Conservation (phyloP, 2,329 filamentous ascomycete genomes). For the Penicillium sp. region DNA sequence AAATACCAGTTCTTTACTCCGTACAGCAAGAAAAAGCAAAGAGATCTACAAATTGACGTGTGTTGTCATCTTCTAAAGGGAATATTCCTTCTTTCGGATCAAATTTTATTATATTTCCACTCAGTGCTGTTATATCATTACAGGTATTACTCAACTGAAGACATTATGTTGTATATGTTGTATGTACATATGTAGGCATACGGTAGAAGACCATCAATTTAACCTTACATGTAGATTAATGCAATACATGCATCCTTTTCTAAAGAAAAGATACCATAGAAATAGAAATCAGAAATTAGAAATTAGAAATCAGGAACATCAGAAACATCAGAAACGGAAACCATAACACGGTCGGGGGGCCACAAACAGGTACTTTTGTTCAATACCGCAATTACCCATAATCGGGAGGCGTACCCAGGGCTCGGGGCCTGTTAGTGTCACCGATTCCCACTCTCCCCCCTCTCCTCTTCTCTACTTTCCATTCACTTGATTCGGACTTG, state of each 20-base stretch:
- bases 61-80: too few species aligned
- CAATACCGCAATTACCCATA: slow-evolving; percentile 8
- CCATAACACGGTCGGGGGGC: neutral
- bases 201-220: neutral
- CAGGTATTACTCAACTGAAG: neutral
- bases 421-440: slow-evolving; percentile 10
- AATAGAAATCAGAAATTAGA: neutral
- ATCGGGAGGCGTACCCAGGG: slow-evolving; percentile 9
- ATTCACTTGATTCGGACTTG: slow-evolving; percentile 1
- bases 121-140: neutral
- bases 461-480: slow-evolving; percentile 1
- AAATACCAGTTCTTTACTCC: neutral
- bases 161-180: too few species aligned
- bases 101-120: neutral
- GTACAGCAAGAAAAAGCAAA: neutral
- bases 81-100: neutral
- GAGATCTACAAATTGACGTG: neutral
- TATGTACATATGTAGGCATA: too few species aligned
- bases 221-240: neutral
- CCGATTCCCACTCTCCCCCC: slow-evolving; percentile 9
- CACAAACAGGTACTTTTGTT: slow-evolving; percentile 2
- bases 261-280: neutral
- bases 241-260: neutral
- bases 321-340: neutral
- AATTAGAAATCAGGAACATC: neutral